A percentile compares a stretch with the other conserved stretches of the same genome.
Conservation (phyloP, 805 yeast genomes). For the Cyberlindnera xylosilytica region DNA sequence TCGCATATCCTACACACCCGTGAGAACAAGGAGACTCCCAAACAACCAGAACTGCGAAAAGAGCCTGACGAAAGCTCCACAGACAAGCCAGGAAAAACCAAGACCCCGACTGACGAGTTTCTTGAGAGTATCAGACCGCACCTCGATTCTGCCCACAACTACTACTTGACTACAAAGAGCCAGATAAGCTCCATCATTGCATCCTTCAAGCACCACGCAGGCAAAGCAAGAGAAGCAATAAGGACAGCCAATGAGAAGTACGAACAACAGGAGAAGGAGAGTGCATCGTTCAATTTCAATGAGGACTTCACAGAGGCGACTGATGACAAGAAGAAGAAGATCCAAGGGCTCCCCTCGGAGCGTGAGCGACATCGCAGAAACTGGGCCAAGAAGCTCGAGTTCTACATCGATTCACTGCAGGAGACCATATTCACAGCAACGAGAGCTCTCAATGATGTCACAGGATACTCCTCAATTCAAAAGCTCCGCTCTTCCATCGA, state of each 20-base stretch:
- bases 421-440: constrained; percentile 59
- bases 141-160: constrained; percentile 17
- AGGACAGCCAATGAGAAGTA: constrained; percentile 35
- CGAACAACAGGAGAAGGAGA: constrained; percentile 35
- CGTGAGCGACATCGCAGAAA: constrained; percentile 37
- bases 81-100: not conserved
- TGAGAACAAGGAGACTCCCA: not conserved
- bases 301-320: constrained; percentile 29
- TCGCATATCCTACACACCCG: not conserved
- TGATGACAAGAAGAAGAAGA: constrained; percentile 20
- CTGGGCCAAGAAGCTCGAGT: constrained; percentile 43
- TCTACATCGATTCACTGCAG: constrained; percentile 53
- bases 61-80: not conserved
- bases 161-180: constrained; percentile 17
- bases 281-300: constrained; percentile 33
- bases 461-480: constrained; percentile 86
- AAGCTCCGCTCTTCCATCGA: constrained; percentile 61
- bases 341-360: constrained; percentile 43
- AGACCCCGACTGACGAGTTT: constrained; percentile 11
- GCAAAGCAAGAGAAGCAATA: constrained; percentile 33
- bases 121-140: constrained; percentile 20
- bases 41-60: not conserved
- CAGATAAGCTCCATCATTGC: constrained; percentile 13
- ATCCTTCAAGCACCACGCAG: constrained; percentile 21
- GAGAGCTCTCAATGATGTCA: constrained; percentile 77